Conservation (phyloP, 148 eudicot species). For the Rhododendron henanense region DNA sequence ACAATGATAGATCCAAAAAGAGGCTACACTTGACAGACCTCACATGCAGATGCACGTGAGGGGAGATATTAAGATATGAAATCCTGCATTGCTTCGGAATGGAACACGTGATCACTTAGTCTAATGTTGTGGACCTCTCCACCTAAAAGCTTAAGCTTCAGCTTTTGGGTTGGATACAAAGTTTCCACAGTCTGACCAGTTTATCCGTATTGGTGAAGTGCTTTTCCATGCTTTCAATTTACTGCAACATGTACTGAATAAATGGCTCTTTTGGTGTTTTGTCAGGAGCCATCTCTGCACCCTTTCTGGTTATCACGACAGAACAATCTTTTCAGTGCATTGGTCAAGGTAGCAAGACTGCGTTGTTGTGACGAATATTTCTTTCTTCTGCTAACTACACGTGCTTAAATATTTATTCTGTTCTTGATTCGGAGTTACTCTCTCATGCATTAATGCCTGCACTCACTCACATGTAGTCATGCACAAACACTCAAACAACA, state of each 20-base stretch:
- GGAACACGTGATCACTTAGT: too few species aligned
- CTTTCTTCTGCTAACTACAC: conserved; percentile 1
- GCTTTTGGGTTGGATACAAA: background rate
- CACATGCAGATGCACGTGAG: background rate
- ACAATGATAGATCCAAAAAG: background rate
- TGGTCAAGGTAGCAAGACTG: conserved; percentile 73
- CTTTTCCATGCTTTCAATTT: conserved; percentile 3
- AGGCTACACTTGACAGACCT: background rate
- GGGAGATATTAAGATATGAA: background rate
- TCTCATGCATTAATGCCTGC: background rate
- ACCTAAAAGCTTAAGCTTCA: background rate
- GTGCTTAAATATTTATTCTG: conserved; percentile 3
- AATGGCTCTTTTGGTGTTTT: conserved; percentile 14
- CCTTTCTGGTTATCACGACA: conserved; percentile 87
- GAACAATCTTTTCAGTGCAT: conserved; percentile 85
- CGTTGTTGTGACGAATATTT: background rate
- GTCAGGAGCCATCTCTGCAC: conserved; percentile 85
- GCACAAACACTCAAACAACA: background rate
- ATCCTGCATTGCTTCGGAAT: too few species aligned
- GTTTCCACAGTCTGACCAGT: background rate
- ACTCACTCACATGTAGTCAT: background rate
- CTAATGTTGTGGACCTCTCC: too few species aligned
- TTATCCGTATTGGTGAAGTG: background rate
- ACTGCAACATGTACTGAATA: background rate
- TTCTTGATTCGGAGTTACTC: background rate